Evolutionary conservation across 148 eudicot species (phyloP), one percentile per base, ranked within the genome.

Genomic region (Arbutus unedo): DNA sequence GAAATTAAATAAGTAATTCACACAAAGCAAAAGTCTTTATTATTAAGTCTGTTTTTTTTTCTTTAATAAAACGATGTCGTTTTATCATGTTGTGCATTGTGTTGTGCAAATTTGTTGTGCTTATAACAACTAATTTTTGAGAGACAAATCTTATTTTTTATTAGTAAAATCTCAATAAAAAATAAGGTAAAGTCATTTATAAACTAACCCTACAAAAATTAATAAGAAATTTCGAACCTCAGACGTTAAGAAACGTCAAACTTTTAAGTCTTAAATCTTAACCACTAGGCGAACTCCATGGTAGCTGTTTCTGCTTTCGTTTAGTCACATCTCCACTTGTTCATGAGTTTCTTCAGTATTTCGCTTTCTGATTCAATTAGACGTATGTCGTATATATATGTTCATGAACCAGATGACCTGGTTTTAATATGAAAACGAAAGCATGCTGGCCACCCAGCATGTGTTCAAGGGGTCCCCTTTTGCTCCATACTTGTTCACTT

Each of bases 301-400:
- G 15, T 68, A 3, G 4, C 19, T 13, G 44, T 18, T 72, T 0
- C 50, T 74, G 51, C 77, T 74, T 74, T 54, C 47, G 38, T 18
- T 74, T 48, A 25, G 77, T 74, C 77, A 74, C 77, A 48, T 74
- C 77, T 74, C 55, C 25, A n/a, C 51, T 47, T 47, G 55, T 44
- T 41, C 19, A 16, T 66, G 47, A 68, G 74, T 68, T 16, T 44
- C 49, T 44, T 71, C 44, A 44, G 9, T 43, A 11, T 43, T 72
- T 44, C n/a, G 21, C 16, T 72, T 45, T 72, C 0, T 15, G 51
- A 68, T 68, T 72, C 51, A 45, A 60, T 60, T 9, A 21, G 21
- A 60, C 21, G 10, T 21, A 23, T 38, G 71, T 10, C 70, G 21
- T 64, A 2, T 9, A 23, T 3, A 10, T 21, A 3, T 64, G 7